These are phyloP conservation scores for Sedum album DNA, from an alignment of 164 flowering plant genomes.

Conservation along the genomic window DNA sequence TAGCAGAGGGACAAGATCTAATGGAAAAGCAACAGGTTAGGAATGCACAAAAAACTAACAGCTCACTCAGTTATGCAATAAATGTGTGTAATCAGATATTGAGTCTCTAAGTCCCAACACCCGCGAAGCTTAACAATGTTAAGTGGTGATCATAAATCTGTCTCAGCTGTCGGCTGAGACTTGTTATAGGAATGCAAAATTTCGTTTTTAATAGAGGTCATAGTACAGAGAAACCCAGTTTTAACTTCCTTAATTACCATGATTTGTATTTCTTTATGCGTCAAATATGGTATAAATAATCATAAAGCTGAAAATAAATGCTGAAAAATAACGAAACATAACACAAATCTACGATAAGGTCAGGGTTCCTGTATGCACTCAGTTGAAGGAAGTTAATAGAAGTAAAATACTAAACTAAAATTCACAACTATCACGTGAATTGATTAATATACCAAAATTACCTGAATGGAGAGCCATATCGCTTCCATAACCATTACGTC, in stretches of 20 bases:
- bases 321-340: too few relatives aligned
- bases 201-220: too few relatives aligned
- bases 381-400: neutral
- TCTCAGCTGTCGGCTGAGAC: neutral
- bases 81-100: neutral
- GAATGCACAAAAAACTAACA: too few relatives aligned
- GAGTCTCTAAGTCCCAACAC: neutral
- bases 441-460: slow-evolving; percentile 14
- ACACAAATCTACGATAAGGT: neutral
- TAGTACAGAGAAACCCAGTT: too few relatives aligned
- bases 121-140: neutral
- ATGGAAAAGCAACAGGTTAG: too few relatives aligned
- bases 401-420: neutral
- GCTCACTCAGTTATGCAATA: too few relatives aligned
- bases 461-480: slow-evolving; percentile 98
- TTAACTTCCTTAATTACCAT: too few relatives aligned
- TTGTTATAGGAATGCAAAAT: too few relatives aligned
- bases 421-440: neutral
- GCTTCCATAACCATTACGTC: slow-evolving; percentile 99
- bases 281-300: too few relatives aligned
- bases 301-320: too few relatives aligned
- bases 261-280: too few relatives aligned
- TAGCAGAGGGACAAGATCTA: too few relatives aligned
- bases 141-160: neutral
- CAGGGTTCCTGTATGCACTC: neutral